Evolutionary conservation across 768 basidiomycete genomes (phyloP).

Genomic region (Kwoniella pini): DNA sequence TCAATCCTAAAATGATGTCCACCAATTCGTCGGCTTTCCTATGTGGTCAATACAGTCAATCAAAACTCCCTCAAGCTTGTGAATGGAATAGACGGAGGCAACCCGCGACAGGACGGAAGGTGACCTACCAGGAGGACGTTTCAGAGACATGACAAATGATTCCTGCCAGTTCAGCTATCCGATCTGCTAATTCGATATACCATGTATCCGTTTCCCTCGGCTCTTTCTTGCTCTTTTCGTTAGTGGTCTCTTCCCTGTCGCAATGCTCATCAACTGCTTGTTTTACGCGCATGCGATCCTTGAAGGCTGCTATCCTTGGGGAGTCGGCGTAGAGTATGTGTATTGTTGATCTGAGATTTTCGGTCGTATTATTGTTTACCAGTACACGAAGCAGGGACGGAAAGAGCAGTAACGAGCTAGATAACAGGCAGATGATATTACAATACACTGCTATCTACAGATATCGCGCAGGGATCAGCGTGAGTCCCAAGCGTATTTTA

Average conservation of each 20-base stretch:
- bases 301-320: background rate
- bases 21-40: slow-evolving; percentile 32
- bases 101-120: background rate
- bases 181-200: slow-evolving; percentile 16
- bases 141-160: slow-evolving; percentile 17
- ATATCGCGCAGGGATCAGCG: background rate
- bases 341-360: slow-evolving; percentile 2
- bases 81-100: no score
- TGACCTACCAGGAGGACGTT: slow-evolving; percentile 20
- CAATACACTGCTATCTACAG: slow-evolving; percentile 12
- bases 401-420: slow-evolving; percentile 14
- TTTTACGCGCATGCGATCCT: background rate
- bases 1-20: slow-evolving; percentile 17
- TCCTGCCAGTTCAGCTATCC: slow-evolving; percentile 13
- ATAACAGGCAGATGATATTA: slow-evolving; percentile 10
- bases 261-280: no score
- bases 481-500: background rate
- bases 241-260: no score
- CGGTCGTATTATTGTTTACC: background rate
- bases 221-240: background rate
- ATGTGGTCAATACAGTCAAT: no score
- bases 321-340: background rate
- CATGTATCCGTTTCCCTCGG: background rate
- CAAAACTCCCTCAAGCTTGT: no score
- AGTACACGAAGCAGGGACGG: background rate